Conservation (phyloP, 495 filamentous ascomycete genomes). For the Tuber melanosporum region DNA sequence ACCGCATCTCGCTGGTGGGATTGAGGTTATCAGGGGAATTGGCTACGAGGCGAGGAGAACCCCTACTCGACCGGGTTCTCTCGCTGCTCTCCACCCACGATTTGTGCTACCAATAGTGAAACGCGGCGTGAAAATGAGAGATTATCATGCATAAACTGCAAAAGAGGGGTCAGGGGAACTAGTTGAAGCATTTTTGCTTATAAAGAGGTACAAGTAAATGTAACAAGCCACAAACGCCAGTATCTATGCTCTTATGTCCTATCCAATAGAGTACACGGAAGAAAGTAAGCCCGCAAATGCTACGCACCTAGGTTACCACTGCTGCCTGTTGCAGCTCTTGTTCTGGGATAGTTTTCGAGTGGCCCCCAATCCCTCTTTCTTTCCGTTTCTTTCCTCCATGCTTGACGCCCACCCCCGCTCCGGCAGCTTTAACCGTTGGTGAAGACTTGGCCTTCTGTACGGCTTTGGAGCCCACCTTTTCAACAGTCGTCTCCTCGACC, state of each 20-base stretch:
- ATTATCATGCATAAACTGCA: neutral
- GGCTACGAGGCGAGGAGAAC: neutral
- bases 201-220: neutral
- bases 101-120: neutral
- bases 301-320: constrained; percentile 8
- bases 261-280: neutral
- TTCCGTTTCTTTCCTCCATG: constrained; percentile 23
- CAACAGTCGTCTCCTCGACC: neutral
- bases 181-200: neutral
- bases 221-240: neutral
- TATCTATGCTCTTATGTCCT: neutral
- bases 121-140: neutral
- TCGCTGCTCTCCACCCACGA: neutral
- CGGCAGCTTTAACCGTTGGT: constrained; percentile 31
- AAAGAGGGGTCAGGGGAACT: neutral
- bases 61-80: neutral
- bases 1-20: neutral
- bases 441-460: constrained; percentile 35
- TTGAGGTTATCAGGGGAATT: neutral
- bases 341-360: constrained; percentile 7
- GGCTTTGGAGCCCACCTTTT: constrained; percentile 17
- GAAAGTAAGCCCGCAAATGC: neutral
- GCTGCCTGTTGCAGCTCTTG: constrained; percentile 19
- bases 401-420: constrained; percentile 13
- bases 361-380: constrained; percentile 22